Percentiles rank a stretch among this genome's conserved stretches.
phyloP scores from a whole-genome alignment of 148 eudicot species.

The Rhododendron vialii region DNA sequence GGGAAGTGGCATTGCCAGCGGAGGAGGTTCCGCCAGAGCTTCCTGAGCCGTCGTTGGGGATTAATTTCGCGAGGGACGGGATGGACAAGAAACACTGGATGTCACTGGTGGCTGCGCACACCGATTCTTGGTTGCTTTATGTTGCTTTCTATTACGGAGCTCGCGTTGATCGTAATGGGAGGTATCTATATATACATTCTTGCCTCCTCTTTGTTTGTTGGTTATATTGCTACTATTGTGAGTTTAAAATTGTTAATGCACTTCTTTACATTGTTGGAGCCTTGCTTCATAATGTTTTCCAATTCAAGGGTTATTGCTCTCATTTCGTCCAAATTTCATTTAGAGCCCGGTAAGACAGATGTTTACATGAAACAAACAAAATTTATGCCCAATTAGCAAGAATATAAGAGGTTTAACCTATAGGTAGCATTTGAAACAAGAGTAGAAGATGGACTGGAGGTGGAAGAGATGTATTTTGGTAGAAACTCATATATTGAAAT shows the following conservation, averaged over 20 bases:
- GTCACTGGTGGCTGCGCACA: conserved; percentile 76
- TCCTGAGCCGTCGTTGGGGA: conserved; percentile 96
- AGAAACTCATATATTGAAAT: background rate
- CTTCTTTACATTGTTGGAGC: background rate
- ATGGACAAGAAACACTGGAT: conserved; percentile 81
- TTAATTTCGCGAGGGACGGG: conserved; percentile 89
- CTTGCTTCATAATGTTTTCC: background rate
- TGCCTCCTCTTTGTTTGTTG: background rate
- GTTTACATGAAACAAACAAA: background rate
- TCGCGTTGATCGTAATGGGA: conserved; percentile 34
- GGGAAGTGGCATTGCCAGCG: conserved; percentile 87
- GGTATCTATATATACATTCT: conserved; percentile 16
- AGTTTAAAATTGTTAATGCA: background rate
- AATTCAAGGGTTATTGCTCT: background rate
- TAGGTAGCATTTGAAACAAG: background rate
- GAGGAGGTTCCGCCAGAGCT: conserved; percentile 95
- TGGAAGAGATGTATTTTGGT: background rate
- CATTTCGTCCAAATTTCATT: background rate
- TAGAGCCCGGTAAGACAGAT: background rate
- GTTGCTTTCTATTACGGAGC: conserved; percentile 47
- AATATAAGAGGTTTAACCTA: background rate
- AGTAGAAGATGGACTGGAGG: background rate
- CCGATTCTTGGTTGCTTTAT: conserved; percentile 86
- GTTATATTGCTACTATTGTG: background rate
- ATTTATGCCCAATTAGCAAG: background rate